Base-by-base conservation (phyloP, 1,139 yeast species). In the Pichia sp. region DNA sequence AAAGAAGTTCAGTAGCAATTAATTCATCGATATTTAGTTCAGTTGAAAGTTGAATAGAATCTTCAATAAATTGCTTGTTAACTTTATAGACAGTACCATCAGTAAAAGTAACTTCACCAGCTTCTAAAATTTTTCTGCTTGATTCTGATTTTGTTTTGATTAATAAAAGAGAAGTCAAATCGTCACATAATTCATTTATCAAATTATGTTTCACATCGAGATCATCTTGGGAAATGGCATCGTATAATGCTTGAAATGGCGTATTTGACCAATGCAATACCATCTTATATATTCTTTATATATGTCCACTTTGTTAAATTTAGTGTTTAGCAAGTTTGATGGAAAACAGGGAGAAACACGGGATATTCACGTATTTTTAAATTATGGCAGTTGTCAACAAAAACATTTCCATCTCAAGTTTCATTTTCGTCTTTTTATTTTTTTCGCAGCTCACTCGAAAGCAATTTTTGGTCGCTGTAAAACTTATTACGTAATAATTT, bases 1-100 rank as follows among this genome's bases (percentile, higher is more conserved):
- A 74, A 57, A 69, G 64, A 35, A 84, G 65, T 40, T 80, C 72
- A 1, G 88, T 79, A 2, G 84, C 74, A 2, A 76, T 70, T 38
- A 83, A 63, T 49, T 79, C 83, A 59, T 89, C 94, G 41, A 89
- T 65, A 46, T 74, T 69, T 43, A 82, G 68, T 49, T 82, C 88
- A 47, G 82, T 89, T 0, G 86, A 65, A 13, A 80, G 54, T 25
- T 66, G 63, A 3, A 71, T 64, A 1, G 80, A 67, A 6, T 69
- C 64, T 31, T 70, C 60, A 38, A 76, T 65, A 46, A 79, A 79
- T 37, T 73, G 72, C 36, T 74, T 66, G 49, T 76, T 78, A 7
- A 80, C 54, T 39, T 70, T 66, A 47, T 69, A 76, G 31, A 64
- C 66, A 3, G 60, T 58, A 3, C 72, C 78, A 43, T 70, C 74